Percentiles rank a stretch among this genome's conserved stretches.
These are phyloP conservation scores for Cucurbita argyrosperma DNA, from an alignment of 306 rosid species.

Conservation along the genomic window DNA sequence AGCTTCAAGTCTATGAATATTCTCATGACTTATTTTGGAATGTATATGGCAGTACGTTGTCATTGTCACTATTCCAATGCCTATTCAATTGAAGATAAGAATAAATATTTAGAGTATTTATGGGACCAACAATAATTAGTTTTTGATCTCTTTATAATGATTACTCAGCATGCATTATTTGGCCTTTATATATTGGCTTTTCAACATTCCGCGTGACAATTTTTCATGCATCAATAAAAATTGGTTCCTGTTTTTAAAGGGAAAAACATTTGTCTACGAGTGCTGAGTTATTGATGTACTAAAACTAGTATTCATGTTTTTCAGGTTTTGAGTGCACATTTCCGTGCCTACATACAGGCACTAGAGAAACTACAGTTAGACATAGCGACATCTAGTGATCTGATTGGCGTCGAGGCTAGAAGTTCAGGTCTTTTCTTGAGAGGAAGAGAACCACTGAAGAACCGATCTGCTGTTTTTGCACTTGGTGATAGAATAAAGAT, in stretches of 20 bases:
- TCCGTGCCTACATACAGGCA: constrained; percentile 90
- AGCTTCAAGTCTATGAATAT: neutral
- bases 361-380: constrained; percentile 87
- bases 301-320: constrained; percentile 15
- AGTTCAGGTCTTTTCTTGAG: constrained; percentile 61
- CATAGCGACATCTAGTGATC: constrained; percentile 86
- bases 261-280: neutral
- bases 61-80: neutral
- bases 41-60: neutral
- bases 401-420: constrained; percentile 94
- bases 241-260: neutral
- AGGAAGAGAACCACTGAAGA: constrained; percentile 87
- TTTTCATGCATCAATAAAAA: neutral
- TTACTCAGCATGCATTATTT: neutral
- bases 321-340: constrained; percentile 97
- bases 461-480: constrained; percentile 88
- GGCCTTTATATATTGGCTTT: neutral
- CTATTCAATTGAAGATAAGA: neutral
- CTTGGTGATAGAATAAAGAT: constrained; percentile 85
- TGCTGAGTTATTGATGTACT: neutral
- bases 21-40: neutral
- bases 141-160: neutral
- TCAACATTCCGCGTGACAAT: neutral
- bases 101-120: neutral
- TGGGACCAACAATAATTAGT: neutral